Conservation (phyloP, 2,329 filamentous ascomycete species). For the Juglanconis sp. region DNA sequence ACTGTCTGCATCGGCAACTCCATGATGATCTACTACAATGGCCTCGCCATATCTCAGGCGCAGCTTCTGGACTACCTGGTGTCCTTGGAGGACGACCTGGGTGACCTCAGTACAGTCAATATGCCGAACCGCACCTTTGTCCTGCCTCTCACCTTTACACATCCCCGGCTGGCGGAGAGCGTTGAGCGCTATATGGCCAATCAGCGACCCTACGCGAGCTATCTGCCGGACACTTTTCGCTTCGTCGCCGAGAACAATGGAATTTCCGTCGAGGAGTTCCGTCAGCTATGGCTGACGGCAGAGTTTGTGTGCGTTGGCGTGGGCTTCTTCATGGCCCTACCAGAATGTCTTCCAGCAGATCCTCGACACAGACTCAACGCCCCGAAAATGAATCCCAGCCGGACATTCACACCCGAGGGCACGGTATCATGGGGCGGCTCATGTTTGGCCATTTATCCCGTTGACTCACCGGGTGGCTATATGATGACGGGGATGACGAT, state of each 20-base stretch:
- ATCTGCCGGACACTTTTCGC: conserved; percentile 29
- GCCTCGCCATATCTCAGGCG: conserved; percentile 33
- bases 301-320: conserved; percentile 29
- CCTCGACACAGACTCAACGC: conserved; percentile 48
- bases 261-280: conserved; percentile 21
- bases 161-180: conserved; percentile 23
- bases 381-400: conserved; percentile 55
- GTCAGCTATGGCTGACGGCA: conserved; percentile 14
- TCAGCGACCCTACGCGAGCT: conserved; percentile 25
- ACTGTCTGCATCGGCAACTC: conserved; percentile 48
- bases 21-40: conserved; percentile 43
- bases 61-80: conserved; percentile 35
- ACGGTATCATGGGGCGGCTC: conserved; percentile 54
- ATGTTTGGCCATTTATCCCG: conserved; percentile 53
- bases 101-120: conserved; percentile 35
- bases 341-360: conserved; percentile 41
- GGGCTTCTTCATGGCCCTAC: conserved; percentile 34
- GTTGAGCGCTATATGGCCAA: conserved; percentile 28
- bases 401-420: conserved; percentile 55
- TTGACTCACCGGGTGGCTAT: conserved; percentile 55
- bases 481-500: conserved; percentile 52
- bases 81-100: conserved; percentile 34
- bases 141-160: conserved; percentile 41
- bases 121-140: conserved; percentile 42
- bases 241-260: conserved; percentile 33